These are phyloP conservation scores for Candida neerlandica DNA, from an alignment of 1,139 yeast genomes.

Conservation along the genomic window DNA sequence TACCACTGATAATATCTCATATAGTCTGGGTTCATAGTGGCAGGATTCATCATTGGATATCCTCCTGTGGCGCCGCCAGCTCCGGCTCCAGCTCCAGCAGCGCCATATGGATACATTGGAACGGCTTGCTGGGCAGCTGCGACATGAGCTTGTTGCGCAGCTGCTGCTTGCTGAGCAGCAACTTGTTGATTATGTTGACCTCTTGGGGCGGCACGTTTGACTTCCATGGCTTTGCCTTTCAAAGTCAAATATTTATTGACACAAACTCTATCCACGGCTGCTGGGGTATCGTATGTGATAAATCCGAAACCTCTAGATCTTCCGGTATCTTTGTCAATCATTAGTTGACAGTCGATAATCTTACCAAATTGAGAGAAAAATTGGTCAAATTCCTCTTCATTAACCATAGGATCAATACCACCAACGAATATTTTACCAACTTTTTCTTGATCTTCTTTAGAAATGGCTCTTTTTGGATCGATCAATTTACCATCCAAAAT, in stretches of 20 bases:
- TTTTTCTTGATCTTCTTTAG: conserved; percentile 96
- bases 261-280: conserved; percentile 91
- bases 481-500: conserved; percentile 94
- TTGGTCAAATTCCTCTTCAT: conserved; percentile 85
- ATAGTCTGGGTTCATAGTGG: conserved; percentile 81
- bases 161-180: conserved; percentile 35
- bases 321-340: conserved; percentile 98
- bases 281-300: conserved; percentile 93
- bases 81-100: neutral
- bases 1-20: conserved; percentile 82
- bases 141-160: conserved; percentile 23
- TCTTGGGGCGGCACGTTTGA: conserved; percentile 97
- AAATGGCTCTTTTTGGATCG: conserved; percentile 97
- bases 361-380: conserved; percentile 91
- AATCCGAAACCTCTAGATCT: conserved; percentile 98
- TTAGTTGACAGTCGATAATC: conserved; percentile 93
- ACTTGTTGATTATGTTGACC: conserved; percentile 50
- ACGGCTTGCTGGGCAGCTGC: conserved; percentile 15
- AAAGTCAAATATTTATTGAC: conserved; percentile 79
- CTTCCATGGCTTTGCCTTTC: conserved; percentile 92
- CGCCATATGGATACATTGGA: conserved; percentile 29
- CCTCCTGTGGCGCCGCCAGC: neutral
- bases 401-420: conserved; percentile 95
- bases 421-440: conserved; percentile 98
- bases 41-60: conserved; percentile 59